Percentiles rank a stretch among this genome's conserved stretches.
Conservation (phyloP, 768 basidiomycete genomes). For the Mycena chlorophos region DNA sequence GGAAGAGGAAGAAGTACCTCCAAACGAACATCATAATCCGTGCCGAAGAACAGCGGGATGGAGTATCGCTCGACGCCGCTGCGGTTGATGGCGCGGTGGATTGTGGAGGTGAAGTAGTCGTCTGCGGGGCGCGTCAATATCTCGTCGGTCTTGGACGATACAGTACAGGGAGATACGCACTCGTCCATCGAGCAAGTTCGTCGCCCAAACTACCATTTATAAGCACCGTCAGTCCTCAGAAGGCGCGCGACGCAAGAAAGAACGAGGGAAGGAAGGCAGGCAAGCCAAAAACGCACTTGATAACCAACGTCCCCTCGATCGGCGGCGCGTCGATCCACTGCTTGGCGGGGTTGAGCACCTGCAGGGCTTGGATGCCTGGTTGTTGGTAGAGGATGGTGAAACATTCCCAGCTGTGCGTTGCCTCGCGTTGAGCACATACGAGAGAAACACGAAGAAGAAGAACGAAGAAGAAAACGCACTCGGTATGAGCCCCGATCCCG, state of each 20-base stretch:
- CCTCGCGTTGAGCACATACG: too few relatives aligned
- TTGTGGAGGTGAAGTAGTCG: conserved; percentile 86
- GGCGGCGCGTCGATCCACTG: conserved; percentile 83
- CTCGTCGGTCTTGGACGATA: not conserved
- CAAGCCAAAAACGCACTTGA: conserved; percentile 58
- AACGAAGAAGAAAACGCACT: conserved; percentile 43
- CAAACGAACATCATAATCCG: conserved; percentile 79
- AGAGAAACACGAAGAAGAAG: not conserved
- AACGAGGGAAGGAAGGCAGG: not conserved
- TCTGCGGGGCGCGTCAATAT: conserved; percentile 44
- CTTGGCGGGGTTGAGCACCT: not conserved
- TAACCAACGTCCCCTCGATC: conserved; percentile 78
- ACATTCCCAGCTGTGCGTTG: too few relatives aligned
- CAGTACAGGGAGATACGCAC: conserved; percentile 39
- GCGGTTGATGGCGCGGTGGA: conserved; percentile 82
- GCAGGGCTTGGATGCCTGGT: not conserved
- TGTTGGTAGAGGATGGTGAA: not conserved
- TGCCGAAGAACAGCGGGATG: conserved; percentile 89
- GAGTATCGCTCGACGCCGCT: conserved; percentile 74
- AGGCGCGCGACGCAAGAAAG: not conserved
- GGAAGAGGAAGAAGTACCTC: conserved; percentile 47
- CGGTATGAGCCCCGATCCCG: conserved; percentile 85
- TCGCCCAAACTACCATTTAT: conserved; percentile 65
- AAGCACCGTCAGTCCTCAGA: too few relatives aligned
- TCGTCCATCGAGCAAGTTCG: conserved; percentile 88